Base-by-base conservation (phyloP, 2,329 filamentous ascomycete species). In the Cercospora brassicicola region DNA sequence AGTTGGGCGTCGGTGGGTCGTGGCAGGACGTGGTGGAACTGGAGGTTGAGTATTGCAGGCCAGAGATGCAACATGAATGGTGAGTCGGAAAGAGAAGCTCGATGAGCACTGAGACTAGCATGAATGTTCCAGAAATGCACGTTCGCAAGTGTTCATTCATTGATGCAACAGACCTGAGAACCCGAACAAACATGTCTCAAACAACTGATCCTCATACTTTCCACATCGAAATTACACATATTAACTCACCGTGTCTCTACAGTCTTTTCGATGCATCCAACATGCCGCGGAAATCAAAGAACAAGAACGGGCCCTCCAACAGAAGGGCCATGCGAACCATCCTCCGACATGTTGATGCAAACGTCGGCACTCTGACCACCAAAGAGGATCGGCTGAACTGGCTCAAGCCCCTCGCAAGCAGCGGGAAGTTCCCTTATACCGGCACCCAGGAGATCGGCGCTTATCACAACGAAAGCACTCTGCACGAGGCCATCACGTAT, bases 131-230 rank as follows among this genome's bases (percentile, higher is more conserved):
- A n/a, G n/a, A n/a, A n/a, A n/a, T n/a, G n/a, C n/a, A n/a, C n/a
- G n/a, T n/a, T n/a, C n/a, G n/a, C n/a, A n/a, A n/a, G n/a, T n/a
- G n/a, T n/a, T n/a, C n/a, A n/a, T n/a, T n/a, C n/a, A n/a, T n/a
- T n/a, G n/a, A n/a, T n/a, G n/a, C n/a, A n/a, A n/a, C n/a, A n/a
- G n/a, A n/a, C n/a, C n/a, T n/a, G n/a, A n/a, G n/a, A n/a, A n/a
- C n/a, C n/a, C 23, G 23, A 23, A 55, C 61, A 63, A 63, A 63
- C 61, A 63, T 63, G 61, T 56, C 45, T 63, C 18, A 63, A n/a
- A 63, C 26, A 61, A 28, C 2, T 23, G 1, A 28, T 23, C 26
- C 15, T 55, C 45, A 28, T 33, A 28, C n/a, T 18, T 15, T 53
- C 33, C 4, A 2, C 23, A 23, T 13, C n/a, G 2, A 23, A 23